Conservation (phyloP, 2,329 filamentous ascomycete genomes). For the Fusarium siculi region DNA sequence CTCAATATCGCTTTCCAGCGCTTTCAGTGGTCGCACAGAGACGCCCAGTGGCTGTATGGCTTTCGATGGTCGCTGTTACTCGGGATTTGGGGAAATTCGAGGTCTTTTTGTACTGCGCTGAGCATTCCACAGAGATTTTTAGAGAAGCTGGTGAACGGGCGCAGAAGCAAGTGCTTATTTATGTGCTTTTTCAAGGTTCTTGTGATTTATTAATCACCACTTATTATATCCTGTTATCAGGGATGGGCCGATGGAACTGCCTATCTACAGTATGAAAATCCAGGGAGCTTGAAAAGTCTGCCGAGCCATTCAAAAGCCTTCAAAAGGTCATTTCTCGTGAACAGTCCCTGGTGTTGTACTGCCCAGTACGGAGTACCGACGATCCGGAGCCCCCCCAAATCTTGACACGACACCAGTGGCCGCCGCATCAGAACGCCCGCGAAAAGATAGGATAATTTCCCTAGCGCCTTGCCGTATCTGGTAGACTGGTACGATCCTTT, state of each 20-base stretch:
- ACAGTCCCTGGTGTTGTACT: neutral
- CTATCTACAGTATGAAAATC: neutral
- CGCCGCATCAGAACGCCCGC: conserved; percentile 15
- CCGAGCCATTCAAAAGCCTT: neutral
- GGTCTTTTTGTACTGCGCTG: neutral
- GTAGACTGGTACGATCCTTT: neutral
- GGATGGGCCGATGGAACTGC: neutral
- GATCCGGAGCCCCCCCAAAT: neutral
- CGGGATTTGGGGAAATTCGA: neutral
- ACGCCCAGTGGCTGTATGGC: conserved; percentile 16
- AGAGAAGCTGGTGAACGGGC: neutral
- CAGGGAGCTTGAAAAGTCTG: neutral
- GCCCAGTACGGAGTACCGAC: neutral
- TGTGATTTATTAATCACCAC: neutral
- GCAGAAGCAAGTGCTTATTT: conserved; percentile 25
- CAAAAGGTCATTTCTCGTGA: conserved; percentile 1
- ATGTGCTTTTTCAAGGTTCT: neutral
- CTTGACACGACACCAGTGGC: conserved; percentile 13
- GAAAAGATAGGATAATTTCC: conserved; percentile 25
- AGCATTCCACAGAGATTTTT: conserved; percentile 15
- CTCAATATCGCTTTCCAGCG: conserved; percentile 1
- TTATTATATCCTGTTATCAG: neutral
- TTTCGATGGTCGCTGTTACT: conserved; percentile 22
- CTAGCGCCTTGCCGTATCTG: conserved; percentile 8
- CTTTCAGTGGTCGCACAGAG: conserved; percentile 9